Base-by-base conservation (phyloP, 2,329 filamentous ascomycete genomes). In the Cryphonectria radicalis region DNA sequence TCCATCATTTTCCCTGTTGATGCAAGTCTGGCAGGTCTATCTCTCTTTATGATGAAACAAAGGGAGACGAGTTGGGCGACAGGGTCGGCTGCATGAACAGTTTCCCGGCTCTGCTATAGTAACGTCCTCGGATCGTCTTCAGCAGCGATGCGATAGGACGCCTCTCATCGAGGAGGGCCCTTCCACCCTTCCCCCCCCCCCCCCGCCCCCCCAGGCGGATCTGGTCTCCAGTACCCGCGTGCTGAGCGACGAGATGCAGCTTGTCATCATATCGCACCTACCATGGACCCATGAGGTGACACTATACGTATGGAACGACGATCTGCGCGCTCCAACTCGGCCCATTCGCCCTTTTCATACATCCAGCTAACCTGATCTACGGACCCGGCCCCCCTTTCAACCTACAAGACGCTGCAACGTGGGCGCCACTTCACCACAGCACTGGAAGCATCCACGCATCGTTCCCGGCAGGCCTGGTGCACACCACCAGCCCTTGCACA, bases 391-490 rank as follows among this genome's bases (percentile, higher is more conserved):
- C 19, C 46, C 46, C 40, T 11, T 50, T 50, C 19, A 17, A 19
- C 4, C 46, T 22, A 19, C 46, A 50, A 50, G 46, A 50, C 11
- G 28, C 25, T 60, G 57, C 57, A 19, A 19, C 57, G 11, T 35
- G 28, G 57, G 28, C 28, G 57, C 57, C 57, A 37, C 13, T 3
- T 60, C 25, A 32, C 1, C 57, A 37, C 57, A 17, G 57, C 28
- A 37, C 28, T 60, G 57, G 57, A 37, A 60, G 57, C 28, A 60
- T 60, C 32, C n/a, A 37, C 25, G 57, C 57, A 60, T 60, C 32
- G 28, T 17, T 0, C 57, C 28, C 25, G 28, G 25, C 57, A 37
- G 57, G 28, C 57, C 14, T 60, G 32, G 14, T 7, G 57, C 28
- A 60, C 32, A 60, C 28, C 32, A 37, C 13, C 28, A 60, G 5